Conservation (phyloP, 176 grass and related monocot genomes). For the Tuctoria greenei region DNA sequence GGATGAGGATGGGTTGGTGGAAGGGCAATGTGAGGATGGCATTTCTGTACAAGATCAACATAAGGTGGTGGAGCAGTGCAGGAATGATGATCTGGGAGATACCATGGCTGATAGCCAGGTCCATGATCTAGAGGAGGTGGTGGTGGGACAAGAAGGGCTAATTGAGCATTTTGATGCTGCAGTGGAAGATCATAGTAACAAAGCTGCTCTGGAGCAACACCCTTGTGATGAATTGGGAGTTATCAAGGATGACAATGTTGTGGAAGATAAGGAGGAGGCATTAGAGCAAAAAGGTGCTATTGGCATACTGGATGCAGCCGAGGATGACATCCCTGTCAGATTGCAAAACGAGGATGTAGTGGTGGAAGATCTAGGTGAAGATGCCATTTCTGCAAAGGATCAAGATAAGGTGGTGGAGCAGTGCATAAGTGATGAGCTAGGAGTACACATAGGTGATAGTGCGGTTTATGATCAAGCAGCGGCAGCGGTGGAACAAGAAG, state of each 20-base stretch:
- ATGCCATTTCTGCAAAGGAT: neutral
- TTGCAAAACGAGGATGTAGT: neutral
- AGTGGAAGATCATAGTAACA: neutral
- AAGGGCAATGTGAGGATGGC: neutral
- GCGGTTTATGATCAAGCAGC: neutral
- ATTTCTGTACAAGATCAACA: neutral
- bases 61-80: neutral
- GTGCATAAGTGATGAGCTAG: neutral
- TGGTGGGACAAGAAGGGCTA: neutral
- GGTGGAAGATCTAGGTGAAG: neutral
- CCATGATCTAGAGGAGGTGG: neutral
- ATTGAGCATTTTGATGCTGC: neutral
- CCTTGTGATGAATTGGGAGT: neutral
- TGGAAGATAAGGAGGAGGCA: neutral
- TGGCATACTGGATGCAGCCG: neutral
- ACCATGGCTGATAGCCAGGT: neutral
- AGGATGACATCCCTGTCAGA: neutral
- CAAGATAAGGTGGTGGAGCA: neutral
- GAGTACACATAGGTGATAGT: neutral
- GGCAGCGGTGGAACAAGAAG: slow-evolving; percentile 1
- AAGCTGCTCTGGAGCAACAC: slow-evolving; percentile 2
- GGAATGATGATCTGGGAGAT: neutral
- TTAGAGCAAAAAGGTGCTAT: neutral
- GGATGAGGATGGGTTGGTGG: neutral
- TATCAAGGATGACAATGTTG: neutral